A percentile compares a stretch with the other conserved stretches of the same genome.
Conservation (phyloP, 208 protist genomes). For the Porcisia hertigi region DNA sequence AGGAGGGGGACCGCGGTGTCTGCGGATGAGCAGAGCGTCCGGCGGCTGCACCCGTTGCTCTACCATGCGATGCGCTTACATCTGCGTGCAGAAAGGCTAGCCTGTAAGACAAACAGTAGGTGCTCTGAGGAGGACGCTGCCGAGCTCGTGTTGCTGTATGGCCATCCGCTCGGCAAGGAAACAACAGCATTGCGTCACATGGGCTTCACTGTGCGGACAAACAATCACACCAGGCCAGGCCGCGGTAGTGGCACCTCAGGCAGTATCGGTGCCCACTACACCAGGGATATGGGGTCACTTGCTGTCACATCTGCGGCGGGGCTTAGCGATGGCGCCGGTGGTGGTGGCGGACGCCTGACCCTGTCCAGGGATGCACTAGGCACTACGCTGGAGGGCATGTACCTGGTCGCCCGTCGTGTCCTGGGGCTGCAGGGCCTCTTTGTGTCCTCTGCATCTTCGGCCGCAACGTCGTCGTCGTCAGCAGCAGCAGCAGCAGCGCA, state of each 20-base stretch:
- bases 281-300: not conserved
- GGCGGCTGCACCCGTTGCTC: conserved; percentile 18
- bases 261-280: not conserved
- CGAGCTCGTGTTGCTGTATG: conserved; percentile 18
- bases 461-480: not conserved
- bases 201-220: conserved; percentile 28
- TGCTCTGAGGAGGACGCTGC: not conserved
- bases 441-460: not conserved
- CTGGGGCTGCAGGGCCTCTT: conserved; percentile 31
- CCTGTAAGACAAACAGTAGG: not conserved
- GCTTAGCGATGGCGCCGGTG: conserved; percentile 3
- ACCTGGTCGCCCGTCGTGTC: conserved; percentile 48
- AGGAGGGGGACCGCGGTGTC: not conserved
- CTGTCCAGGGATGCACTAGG: conserved; percentile 47
- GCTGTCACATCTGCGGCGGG: not conserved
- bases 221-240: conserved; percentile 15
- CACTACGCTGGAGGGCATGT: conserved; percentile 40
- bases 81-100: not conserved
- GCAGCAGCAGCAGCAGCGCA: not conserved
- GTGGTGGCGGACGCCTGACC: conserved; percentile 19
- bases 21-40: conserved; percentile 17
- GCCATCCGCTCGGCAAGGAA: conserved; percentile 15
- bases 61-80: conserved; percentile 11
- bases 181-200: conserved; percentile 22
- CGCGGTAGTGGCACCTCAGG: conserved; percentile 5